Percentiles rank a stretch among this genome's conserved stretches.
Conservation (phyloP, 495 filamentous ascomycete species). For the Penicillium bialowiezense region DNA sequence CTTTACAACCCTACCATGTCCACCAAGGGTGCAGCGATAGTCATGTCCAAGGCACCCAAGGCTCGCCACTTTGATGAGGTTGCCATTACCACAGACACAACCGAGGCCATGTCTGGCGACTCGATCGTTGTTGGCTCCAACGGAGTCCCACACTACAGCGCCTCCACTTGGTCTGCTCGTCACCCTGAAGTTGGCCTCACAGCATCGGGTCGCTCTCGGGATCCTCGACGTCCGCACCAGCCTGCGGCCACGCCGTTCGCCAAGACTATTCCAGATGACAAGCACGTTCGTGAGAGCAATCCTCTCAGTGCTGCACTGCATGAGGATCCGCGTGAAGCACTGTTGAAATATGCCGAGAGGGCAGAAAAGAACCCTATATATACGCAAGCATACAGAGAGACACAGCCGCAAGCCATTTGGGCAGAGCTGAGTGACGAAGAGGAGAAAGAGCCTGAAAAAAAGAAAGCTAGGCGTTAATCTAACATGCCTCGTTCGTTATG, state of each 20-base stretch:
- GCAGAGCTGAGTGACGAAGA: constrained; percentile 92
- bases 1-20: constrained; percentile 87
- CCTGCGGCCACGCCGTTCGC: constrained; percentile 88
- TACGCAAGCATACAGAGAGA: constrained; percentile 87
- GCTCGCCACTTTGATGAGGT: constrained; percentile 94
- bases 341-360: constrained; percentile 92
- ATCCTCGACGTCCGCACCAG: constrained; percentile 76
- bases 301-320: constrained; percentile 93
- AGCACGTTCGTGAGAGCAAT: constrained; percentile 81
- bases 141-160: constrained; percentile 43
- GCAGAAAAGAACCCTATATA: constrained; percentile 93
- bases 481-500: background rate
- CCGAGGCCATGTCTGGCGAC: constrained; percentile 77
- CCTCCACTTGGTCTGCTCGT: constrained; percentile 56
- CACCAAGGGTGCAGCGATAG: constrained; percentile 72
- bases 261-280: constrained; percentile 86
- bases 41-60: constrained; percentile 93
- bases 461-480: constrained; percentile 52
- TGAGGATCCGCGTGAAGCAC: constrained; percentile 91
- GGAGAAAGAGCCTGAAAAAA: constrained; percentile 65
- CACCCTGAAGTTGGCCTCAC: constrained; percentile 72
- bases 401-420: constrained; percentile 91
- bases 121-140: constrained; percentile 62
- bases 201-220: constrained; percentile 73
- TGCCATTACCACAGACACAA: constrained; percentile 78